Percentiles rank a stretch among this genome's conserved stretches.
These are phyloP conservation scores for Priceomyces medius DNA, from an alignment of 805 yeast genomes.

Conservation along the genomic window DNA sequence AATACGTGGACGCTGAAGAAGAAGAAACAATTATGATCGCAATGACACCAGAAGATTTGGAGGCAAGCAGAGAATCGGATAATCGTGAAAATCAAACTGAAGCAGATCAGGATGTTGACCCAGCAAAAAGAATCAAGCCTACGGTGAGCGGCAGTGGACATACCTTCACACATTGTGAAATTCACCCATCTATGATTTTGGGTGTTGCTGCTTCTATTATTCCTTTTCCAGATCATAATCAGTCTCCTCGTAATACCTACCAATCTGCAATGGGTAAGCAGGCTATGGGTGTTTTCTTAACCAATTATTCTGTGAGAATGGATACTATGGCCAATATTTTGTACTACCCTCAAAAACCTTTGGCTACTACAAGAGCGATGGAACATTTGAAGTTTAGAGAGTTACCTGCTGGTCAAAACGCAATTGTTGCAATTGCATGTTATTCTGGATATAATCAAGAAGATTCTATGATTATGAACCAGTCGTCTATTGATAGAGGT, in stretches of 20 bases:
- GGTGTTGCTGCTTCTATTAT: conserved; percentile 98
- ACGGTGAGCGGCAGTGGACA: conserved; percentile 51
- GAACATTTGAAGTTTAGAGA: conserved; percentile 96
- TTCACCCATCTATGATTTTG: conserved; percentile 97
- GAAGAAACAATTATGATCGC: conserved; percentile 98
- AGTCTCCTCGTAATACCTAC: conserved; percentile 98
- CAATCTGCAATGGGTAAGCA: conserved; percentile 99
- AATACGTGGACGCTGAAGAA: conserved; percentile 97
- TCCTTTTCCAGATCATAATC: conserved; percentile 99
- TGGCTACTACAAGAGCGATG: conserved; percentile 98
- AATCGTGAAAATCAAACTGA: conserved; percentile 39
- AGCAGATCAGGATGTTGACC: conserved; percentile 52
- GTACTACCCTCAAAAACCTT: conserved; percentile 96
- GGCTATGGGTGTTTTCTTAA: conserved; percentile 98
- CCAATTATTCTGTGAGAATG: conserved; percentile 96
- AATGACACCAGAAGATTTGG: conserved; percentile 97
- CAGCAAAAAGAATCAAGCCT: conserved; percentile 85
- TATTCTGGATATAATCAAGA: conserved; percentile 99
- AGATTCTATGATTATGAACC: conserved; percentile 99
- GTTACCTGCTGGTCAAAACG: conserved; percentile 98
- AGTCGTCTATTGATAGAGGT: conserved; percentile 95
- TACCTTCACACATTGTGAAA: conserved; percentile 97
- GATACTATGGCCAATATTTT: conserved; percentile 98
- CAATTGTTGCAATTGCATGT: conserved; percentile 96
- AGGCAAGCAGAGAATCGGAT: conserved; percentile 49